These are phyloP conservation scores for Aureobasidium sp. DNA, from an alignment of 2,329 filamentous ascomycete species.

Conservation along the genomic window DNA sequence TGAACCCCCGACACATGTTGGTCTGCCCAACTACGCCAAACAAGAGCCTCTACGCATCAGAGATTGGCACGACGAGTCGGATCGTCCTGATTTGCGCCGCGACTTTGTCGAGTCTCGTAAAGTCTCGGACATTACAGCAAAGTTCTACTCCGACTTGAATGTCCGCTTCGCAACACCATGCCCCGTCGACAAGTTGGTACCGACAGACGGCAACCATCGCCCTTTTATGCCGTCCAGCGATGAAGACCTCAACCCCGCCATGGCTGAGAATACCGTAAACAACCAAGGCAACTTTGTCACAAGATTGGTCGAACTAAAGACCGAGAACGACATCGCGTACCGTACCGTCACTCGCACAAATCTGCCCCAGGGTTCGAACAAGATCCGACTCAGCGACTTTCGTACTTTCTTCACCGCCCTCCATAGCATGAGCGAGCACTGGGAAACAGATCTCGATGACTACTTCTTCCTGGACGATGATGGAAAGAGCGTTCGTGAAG, in stretches of 20 bases:
- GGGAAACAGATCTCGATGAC: constrained; percentile 54
- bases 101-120: constrained; percentile 4
- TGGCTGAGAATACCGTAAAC: constrained; percentile 22
- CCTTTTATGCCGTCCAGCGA: constrained; percentile 17
- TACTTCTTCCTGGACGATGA: constrained; percentile 34
- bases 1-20: constrained; percentile 10
- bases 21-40: constrained; percentile 11
- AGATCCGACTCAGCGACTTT: constrained; percentile 48
- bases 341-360: constrained; percentile 47
- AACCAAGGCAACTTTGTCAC: constrained; percentile 41
- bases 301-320: constrained; percentile 44
- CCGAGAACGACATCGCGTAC: constrained; percentile 52
- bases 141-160: constrained; percentile 29
- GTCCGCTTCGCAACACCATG: constrained; percentile 33
- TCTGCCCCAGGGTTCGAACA: constrained; percentile 31
- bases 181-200: constrained; percentile 36
- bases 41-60: constrained; percentile 1
- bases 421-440: constrained; percentile 55
- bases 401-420: constrained; percentile 55
- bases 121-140: constrained; percentile 11
- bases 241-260: not conserved
- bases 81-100: constrained; percentile 6
- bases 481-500: constrained; percentile 10
- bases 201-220: constrained; percentile 21
- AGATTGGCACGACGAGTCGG: constrained; percentile 10